phyloP scores from a whole-genome alignment of 2,329 filamentous ascomycete species.

The Ceratocystis alfenasii region DNA sequence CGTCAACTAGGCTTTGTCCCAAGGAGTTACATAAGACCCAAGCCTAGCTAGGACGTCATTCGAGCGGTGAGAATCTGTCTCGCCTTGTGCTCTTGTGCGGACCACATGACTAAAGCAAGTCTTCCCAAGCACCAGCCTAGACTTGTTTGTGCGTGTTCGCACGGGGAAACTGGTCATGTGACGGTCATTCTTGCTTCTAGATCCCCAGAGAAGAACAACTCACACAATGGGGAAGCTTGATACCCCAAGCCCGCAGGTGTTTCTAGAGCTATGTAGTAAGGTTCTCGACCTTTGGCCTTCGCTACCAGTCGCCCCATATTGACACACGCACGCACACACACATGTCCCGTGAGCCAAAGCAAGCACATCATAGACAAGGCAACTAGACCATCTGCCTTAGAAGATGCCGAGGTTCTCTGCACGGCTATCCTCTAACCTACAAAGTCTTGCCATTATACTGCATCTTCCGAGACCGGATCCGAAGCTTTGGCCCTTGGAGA shows the following conservation, averaged over 20 bases:
- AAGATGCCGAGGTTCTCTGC: neutral
- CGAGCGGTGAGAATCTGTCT: neutral
- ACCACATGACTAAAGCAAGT: neutral
- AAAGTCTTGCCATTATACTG: neutral
- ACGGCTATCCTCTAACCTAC: neutral
- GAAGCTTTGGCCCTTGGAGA: neutral
- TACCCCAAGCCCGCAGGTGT: neutral
- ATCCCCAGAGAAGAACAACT: neutral
- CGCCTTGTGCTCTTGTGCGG: neutral
- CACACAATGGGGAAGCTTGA: neutral
- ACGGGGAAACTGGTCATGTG: neutral
- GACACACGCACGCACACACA: neutral
- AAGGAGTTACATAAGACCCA: too few species aligned
- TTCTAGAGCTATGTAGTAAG: neutral
- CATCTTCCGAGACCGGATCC: neutral
- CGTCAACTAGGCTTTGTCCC: neutral
- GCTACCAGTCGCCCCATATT: neutral
- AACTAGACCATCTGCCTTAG: neutral
- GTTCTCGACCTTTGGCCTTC: neutral
- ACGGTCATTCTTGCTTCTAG: neutral
- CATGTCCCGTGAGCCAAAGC: neutral
- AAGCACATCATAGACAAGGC: neutral
- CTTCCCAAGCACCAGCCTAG: neutral
- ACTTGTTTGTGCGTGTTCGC: neutral
- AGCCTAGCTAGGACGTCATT: neutral